Evolutionary conservation across 2,329 filamentous ascomycete genomes (phyloP).

Genomic region (Xenoacremonium recifei): DNA sequence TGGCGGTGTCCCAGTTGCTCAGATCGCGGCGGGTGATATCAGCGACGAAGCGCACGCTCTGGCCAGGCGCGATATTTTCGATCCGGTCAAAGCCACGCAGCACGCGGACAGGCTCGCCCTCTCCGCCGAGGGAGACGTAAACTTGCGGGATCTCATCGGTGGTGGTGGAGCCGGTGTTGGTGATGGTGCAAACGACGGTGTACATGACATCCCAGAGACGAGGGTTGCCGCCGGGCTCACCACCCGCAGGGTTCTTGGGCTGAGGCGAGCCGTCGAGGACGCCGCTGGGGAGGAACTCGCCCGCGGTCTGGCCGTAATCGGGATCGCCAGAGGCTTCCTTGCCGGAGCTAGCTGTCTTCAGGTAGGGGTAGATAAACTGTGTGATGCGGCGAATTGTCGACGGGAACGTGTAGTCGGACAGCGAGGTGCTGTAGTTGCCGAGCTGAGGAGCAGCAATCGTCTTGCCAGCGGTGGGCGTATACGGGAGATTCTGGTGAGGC

Average conservation of each 20-base stretch:
- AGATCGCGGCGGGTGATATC: slow-evolving; percentile 77
- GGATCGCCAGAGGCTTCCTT: slow-evolving; percentile 56
- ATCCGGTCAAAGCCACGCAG: slow-evolving; percentile 83
- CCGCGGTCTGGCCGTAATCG: slow-evolving; percentile 57
- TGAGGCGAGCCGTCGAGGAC: slow-evolving; percentile 57
- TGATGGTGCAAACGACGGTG: slow-evolving; percentile 64
- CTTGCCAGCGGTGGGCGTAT: slow-evolving; percentile 59
- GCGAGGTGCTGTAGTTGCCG: slow-evolving; percentile 61
- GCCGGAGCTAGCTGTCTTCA: slow-evolving; percentile 62
- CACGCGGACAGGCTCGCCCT: slow-evolving; percentile 62
- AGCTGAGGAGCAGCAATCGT: slow-evolving; percentile 63
- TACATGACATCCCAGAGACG: slow-evolving; percentile 69
- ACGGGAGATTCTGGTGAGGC: slow-evolving; percentile 48
- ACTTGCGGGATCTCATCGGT: slow-evolving; percentile 76
- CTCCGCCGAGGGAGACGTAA: slow-evolving; percentile 78
- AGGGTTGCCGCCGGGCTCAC: slow-evolving; percentile 62
- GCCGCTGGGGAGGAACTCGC: slow-evolving; percentile 59
- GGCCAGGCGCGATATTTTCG: slow-evolving; percentile 64
- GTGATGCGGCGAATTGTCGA: slow-evolving; percentile 48
- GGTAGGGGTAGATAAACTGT: slow-evolving; percentile 68
- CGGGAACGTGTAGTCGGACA: slow-evolving; percentile 69
- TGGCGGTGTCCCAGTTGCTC: slow-evolving; percentile 77
- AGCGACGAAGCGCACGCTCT: slow-evolving; percentile 63
- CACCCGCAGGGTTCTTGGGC: slow-evolving; percentile 48
- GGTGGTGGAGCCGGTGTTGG: slow-evolving; percentile 63